Conservation (phyloP, 1,284 basidiomycete species). For the Porodaedalea pini region DNA sequence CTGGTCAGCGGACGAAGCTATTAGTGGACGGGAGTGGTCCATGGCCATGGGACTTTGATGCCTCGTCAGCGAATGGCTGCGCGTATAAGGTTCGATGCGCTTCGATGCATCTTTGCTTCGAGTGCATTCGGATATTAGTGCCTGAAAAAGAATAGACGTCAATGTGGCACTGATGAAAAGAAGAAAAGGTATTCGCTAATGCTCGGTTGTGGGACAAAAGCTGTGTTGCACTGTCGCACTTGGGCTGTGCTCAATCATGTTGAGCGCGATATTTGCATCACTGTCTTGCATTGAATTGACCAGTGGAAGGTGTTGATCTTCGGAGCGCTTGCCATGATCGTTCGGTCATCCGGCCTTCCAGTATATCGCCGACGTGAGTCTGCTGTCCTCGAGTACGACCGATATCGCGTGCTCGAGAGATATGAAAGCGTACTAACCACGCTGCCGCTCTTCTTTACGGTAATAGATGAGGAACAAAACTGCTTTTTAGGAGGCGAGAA, state of each 20-base stretch:
- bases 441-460: no score
- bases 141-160: not conserved
- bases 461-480: no score
- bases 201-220: not conserved
- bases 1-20: not conserved
- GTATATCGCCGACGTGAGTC: no score
- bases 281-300: no score
- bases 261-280: no score
- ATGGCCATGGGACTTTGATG: not conserved
- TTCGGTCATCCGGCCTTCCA: no score
- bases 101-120: not conserved
- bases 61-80: not conserved
- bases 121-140: not conserved
- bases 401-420: no score
- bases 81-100: not conserved
- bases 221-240: not conserved
- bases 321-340: no score
- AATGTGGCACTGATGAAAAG: not conserved
- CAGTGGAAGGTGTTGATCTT: no score
- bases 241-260: constrained; percentile 3
- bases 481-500: no score
- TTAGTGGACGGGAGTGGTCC: not conserved
- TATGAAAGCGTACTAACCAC: no score
- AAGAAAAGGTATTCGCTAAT: not conserved
- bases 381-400: no score